Conservation (phyloP, 2,329 filamentous ascomycete genomes). For the Nannizzia gypsea region DNA sequence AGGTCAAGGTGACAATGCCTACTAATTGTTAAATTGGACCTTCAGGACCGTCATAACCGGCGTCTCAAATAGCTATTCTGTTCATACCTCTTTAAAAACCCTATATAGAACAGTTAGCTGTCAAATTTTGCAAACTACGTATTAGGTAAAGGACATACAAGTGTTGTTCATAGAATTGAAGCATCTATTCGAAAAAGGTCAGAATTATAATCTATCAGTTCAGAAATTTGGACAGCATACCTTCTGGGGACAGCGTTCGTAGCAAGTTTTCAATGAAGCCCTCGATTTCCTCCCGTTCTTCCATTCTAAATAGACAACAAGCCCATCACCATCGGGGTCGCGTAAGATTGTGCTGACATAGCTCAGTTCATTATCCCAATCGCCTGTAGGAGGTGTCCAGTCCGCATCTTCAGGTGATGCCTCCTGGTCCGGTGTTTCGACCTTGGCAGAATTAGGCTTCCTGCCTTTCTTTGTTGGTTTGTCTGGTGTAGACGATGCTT, state of each 20-base stretch:
- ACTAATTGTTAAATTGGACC: background rate
- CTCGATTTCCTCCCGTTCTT: constrained; percentile 35
- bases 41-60: background rate
- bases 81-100: constrained; percentile 26
- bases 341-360: constrained; percentile 34
- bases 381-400: constrained; percentile 16
- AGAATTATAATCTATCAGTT: background rate
- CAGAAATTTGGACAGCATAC: constrained; percentile 16
- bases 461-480: constrained; percentile 22
- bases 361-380: constrained; percentile 35
- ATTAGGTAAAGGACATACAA: constrained; percentile 27
- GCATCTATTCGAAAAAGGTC: constrained; percentile 27
- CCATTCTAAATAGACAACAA: constrained; percentile 34
- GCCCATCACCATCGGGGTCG: constrained; percentile 22
- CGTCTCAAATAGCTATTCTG: background rate
- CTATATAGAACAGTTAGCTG: constrained; percentile 14
- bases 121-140: background rate
- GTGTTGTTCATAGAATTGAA: constrained; percentile 39
- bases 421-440: background rate
- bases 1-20: background rate
- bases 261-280: constrained; percentile 31
- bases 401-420: constrained; percentile 19
- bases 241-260: constrained; percentile 33
- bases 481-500: constrained; percentile 18
- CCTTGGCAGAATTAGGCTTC: constrained; percentile 5